Evolutionary conservation across 2,329 filamentous ascomycete genomes (phyloP), one percentile per base, ranked within the genome.

Genomic region (Penicillium frequentans): DNA sequence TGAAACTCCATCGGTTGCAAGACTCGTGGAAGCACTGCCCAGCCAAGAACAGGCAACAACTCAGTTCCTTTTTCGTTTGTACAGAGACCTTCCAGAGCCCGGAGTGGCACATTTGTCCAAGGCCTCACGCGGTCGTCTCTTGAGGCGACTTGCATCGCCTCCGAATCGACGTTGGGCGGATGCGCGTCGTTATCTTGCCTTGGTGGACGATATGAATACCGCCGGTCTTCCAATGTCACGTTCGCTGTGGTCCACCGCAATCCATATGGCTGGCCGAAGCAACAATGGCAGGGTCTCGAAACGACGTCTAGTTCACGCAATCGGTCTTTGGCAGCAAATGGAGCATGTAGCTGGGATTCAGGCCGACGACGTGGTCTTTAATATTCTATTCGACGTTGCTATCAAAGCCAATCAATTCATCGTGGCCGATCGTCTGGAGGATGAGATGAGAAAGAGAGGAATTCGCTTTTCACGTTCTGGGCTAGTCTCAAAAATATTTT

Each of bases 281-380:
- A 85, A 88, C 61, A 56, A 54, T 37, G 79, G 83, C 9, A 78
- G 69, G 11, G 79, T 86, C 39, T 81, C 84, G 46, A 79, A 82
- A 45, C 68, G 82, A 42, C 83, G 92, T 71, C 74, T 90, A 44
- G 79, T 90, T 72, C 82, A 85, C 5, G 87, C 90, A 0, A 79
- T 99, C 46, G 83, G 86, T 48, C 75, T 96, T 24, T 99, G 93
- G 93, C 86, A 85, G 62, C 87, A 95, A 66, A 98, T 98, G 92
- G 95, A 99, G 73, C 81, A 84, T 47, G 77, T 85, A 5, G 86
- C 87, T 2, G 82, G 84, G 1, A 73, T 91, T 14, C 77, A 78
- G 63, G 87, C 84, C 35, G 90, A 89, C 64, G 82, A 86, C 49
- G 88, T 92, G n/a, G 96, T 93, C 0, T 96, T 99, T 75, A 96